Evolutionary conservation across 768 basidiomycete species (phyloP).

Genomic region (Suillus ampliporus): DNA sequence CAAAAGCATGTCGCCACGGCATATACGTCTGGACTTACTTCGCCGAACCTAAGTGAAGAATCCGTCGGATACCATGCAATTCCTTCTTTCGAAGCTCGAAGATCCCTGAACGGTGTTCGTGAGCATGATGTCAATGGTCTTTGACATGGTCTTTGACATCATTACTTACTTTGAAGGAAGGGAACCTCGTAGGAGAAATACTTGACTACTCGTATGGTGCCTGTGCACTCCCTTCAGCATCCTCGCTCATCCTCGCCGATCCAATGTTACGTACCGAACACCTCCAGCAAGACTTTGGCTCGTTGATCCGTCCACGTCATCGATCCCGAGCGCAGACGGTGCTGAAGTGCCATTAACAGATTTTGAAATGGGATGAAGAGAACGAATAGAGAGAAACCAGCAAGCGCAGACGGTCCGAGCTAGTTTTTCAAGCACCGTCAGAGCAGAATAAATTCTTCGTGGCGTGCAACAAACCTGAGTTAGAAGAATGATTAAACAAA

Average conservation of each 20-base stretch:
- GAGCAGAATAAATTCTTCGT: not conserved
- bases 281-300: constrained; percentile 66
- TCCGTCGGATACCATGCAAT: constrained; percentile 55
- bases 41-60: constrained; percentile 65
- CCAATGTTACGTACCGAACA: constrained; percentile 50
- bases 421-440: constrained; percentile 30
- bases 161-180: constrained; percentile 60
- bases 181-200: constrained; percentile 77
- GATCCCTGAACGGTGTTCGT: constrained; percentile 48
- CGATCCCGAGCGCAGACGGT: constrained; percentile 54
- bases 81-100: constrained; percentile 58
- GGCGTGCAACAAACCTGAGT: constrained; percentile 48
- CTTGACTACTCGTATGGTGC: constrained; percentile 75
- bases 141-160: too few species aligned
- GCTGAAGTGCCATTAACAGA: constrained; percentile 64
- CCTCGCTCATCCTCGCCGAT: not conserved
- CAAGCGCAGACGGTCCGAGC: constrained; percentile 73
- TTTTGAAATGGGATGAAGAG: constrained; percentile 67
- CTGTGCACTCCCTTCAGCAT: constrained; percentile 29
- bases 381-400: constrained; percentile 71
- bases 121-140: constrained; percentile 1
- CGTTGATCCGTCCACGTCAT: constrained; percentile 69
- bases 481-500: constrained; percentile 65
- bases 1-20: too few species aligned
- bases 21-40: constrained; percentile 48